These are phyloP conservation scores for Oemleria cerasiformis DNA, from an alignment of 306 rosid genomes.

Conservation along the genomic window DNA sequence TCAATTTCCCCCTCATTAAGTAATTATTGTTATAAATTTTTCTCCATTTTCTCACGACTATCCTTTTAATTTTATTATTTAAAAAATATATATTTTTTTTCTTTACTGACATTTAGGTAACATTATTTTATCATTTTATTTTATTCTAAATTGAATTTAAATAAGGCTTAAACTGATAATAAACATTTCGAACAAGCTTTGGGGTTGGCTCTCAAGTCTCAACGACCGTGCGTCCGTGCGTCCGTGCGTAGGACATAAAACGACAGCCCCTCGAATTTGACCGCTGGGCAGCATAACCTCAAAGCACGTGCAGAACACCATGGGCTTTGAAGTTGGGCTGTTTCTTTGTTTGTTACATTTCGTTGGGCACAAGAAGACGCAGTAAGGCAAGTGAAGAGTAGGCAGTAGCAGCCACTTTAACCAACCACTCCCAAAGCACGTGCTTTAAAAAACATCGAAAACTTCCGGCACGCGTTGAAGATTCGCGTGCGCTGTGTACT, in stretches of 20 bases:
- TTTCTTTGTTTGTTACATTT: background rate
- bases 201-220: background rate
- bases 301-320: background rate
- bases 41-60: too few relatives aligned
- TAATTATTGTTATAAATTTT: too few relatives aligned
- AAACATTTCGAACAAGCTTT: background rate
- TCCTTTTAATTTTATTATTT: too few relatives aligned
- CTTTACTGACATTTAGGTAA: too few relatives aligned
- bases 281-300: background rate
- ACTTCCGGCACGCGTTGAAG: background rate
- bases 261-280: slow-evolving; percentile 36
- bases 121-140: too few relatives aligned
- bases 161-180: background rate
- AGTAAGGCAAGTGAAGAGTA: background rate
- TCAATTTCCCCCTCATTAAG: too few relatives aligned
- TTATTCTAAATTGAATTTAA: too few relatives aligned
- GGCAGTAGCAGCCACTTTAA: background rate
- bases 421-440: background rate
- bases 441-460: background rate
- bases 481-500: background rate
- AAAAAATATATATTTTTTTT: too few relatives aligned
- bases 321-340: background rate
- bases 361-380: background rate
- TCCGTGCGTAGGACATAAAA: background rate
- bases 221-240: background rate